These are phyloP conservation scores for Ophiostoma sp. DNA, from an alignment of 2,329 filamentous ascomycete species.

Conservation along the genomic window DNA sequence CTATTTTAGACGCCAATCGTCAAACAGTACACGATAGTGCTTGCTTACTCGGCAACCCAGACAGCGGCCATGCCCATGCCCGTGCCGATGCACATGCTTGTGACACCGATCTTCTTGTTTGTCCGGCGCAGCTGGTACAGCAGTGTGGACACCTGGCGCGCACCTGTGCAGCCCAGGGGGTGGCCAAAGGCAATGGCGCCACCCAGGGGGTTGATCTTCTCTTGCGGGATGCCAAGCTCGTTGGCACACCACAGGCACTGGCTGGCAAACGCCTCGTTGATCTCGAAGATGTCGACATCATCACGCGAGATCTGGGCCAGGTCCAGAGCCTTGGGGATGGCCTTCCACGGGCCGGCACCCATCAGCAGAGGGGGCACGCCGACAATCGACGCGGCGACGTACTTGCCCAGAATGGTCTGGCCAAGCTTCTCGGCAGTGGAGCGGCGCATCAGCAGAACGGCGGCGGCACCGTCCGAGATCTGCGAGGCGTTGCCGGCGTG, in stretches of 20 bases:
- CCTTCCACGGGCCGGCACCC: conserved; percentile 92
- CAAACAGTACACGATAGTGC: background rate
- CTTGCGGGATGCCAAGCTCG: conserved; percentile 71
- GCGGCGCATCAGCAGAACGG: conserved; percentile 92
- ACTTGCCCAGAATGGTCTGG: conserved; percentile 88
- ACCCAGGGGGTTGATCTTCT: conserved; percentile 96
- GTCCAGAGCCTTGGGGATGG: conserved; percentile 85
- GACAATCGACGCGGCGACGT: conserved; percentile 75
- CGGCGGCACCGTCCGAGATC: conserved; percentile 91
- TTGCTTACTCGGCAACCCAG: conserved; percentile 83
- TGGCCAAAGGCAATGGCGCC: conserved; percentile 95
- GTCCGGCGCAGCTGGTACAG: conserved; percentile 84
- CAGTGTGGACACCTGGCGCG: conserved; percentile 86
- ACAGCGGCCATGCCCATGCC: conserved; percentile 98
- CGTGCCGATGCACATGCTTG: conserved; percentile 93
- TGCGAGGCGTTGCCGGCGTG: conserved; percentile 95
- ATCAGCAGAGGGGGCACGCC: conserved; percentile 91
- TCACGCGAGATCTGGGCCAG: conserved; percentile 81
- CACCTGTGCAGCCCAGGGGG: conserved; percentile 89
- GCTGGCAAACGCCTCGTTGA: conserved; percentile 97
- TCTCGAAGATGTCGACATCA: conserved; percentile 95
- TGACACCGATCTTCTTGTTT: conserved; percentile 79
- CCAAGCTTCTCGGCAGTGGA: conserved; percentile 82
- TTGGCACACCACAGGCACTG: conserved; percentile 93
- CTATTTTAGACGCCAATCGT: background rate